Evolutionary conservation across 805 yeast genomes (phyloP).

Genomic region (Metschnikowia chrysomelidarum): DNA sequence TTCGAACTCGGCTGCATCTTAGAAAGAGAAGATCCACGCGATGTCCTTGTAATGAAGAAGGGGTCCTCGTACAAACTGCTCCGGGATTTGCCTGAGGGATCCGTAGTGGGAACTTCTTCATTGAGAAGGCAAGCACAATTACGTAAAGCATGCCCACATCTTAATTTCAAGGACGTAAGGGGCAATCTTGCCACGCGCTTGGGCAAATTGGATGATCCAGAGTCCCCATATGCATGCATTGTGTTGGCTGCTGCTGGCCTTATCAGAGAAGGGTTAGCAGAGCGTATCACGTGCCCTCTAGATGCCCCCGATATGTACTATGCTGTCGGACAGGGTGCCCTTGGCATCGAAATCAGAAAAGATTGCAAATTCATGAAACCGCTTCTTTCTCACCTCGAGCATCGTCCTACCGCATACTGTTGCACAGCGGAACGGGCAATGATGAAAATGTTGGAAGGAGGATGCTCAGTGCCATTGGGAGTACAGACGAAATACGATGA

Average conservation of each 20-base stretch:
- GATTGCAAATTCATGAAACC: conserved; percentile 58
- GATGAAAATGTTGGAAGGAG: conserved; percentile 90
- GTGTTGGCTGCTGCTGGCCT: conserved; percentile 93
- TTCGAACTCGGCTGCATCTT: conserved; percentile 87
- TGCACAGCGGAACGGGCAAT: conserved; percentile 88
- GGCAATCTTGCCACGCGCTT: conserved; percentile 80
- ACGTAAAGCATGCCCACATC: conserved; percentile 69
- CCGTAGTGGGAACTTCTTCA: conserved; percentile 92
- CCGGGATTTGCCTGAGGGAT: conserved; percentile 76
- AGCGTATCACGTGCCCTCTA: conserved; percentile 71
- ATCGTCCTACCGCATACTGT: conserved; percentile 62
- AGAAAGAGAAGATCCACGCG: conserved; percentile 88
- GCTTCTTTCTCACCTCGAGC: conserved; percentile 63
- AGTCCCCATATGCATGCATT: conserved; percentile 64
- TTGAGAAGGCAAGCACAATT: conserved; percentile 92
- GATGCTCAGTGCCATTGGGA: conserved; percentile 97
- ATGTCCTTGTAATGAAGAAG: conserved; percentile 76
- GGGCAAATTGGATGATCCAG: conserved; percentile 71
- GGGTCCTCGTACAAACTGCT: conserved; percentile 63
- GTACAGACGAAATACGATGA: conserved; percentile 60
- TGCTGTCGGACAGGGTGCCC: conserved; percentile 99
- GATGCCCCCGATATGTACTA: conserved; percentile 81
- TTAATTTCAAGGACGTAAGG: conserved; percentile 79
- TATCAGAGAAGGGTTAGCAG: conserved; percentile 64
- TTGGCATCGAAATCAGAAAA: conserved; percentile 85